These are phyloP conservation scores for Globisporangium cystogenes DNA, from an alignment of 352 stramenopile species.

Conservation along the genomic window DNA sequence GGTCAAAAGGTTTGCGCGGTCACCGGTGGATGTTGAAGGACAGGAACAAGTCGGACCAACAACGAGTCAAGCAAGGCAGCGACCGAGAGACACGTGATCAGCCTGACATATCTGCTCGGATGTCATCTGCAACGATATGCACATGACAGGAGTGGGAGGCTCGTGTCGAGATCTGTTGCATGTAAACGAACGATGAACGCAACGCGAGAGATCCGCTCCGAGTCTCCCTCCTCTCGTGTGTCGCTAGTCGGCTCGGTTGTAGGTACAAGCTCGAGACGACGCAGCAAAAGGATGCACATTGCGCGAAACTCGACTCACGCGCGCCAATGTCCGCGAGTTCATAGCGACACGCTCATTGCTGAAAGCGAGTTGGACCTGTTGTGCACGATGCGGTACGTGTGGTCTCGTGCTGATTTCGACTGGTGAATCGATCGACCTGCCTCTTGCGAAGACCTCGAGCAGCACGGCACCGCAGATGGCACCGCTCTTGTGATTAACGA, in stretches of 20 bases:
- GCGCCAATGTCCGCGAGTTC: too few species aligned
- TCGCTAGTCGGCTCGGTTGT: too few species aligned
- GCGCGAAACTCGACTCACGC: too few species aligned
- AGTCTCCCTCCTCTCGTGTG: too few species aligned
- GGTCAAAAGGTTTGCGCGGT: not conserved
- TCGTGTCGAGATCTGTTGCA: not conserved
- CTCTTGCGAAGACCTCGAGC: not conserved
- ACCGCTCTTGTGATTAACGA: not conserved
- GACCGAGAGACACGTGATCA: too few species aligned
- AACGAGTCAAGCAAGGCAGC: not conserved
- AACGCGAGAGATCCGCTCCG: too few species aligned
- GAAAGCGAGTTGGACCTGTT: not conserved
- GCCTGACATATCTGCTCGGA: not conserved
- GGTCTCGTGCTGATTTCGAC: not conserved
- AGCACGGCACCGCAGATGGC: not conserved
- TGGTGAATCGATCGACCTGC: not conserved
- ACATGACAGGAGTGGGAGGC: not conserved
- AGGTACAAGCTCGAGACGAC: not conserved
- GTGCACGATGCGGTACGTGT: not conserved
- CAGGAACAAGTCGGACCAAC: not conserved
- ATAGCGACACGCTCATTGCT: too few species aligned
- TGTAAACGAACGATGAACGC: not conserved
- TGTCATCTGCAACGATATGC: not conserved
- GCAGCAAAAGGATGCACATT: too few species aligned
- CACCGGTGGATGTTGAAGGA: not conserved